Base-by-base conservation (phyloP, 2,329 filamentous ascomycete genomes). In the Ophiostoma ips region DNA sequence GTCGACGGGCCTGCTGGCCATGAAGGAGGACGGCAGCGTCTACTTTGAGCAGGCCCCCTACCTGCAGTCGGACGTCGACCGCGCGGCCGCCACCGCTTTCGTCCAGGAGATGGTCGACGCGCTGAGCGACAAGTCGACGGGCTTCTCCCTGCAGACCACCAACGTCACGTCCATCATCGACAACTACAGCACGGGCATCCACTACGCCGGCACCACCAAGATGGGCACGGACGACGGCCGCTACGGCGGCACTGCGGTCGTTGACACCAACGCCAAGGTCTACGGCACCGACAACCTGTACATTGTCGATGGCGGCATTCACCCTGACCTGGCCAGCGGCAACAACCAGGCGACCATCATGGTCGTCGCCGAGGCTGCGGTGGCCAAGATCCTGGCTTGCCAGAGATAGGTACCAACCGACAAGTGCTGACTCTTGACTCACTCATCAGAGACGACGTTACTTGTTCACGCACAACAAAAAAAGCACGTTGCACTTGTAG, bases 181-280 rank as follows among this genome's bases (percentile, higher is more conserved):
- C 41, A 69, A 72, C 37, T 68, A 66, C 49, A 59, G 68, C 61
- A 55, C 67, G 6, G 63, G 68, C 2, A 71, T 72, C 57, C 73
- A 76, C 63, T 77, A 72, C 68, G 72, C 76, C 51, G 70, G 77
- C 35, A 81, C 77, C 0, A 71, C 73, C 46, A 83, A 81, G 61
- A 69, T 83, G 56, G 79, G 79, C 12, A 66, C 64, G 0, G 71
- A 77, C 50, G 72, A 77, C 45, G 76, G 75, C 15, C 71, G 73
- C 9, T 55, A 63, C 46, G 64, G 62, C n/a, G 77, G 79, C 15
- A 71, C 68, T 7, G 67, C 76, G 1, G 80, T 84, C 2, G 79
- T 83, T 1, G 80, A 83, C 56, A 61, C 70, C 11, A 68, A 83
- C 63, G 75, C 77, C 51, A 76, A 74, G 63, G 77, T 84, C 6